Evolutionary conservation across 1,284 basidiomycete species (phyloP), one percentile per base, ranked within the genome.

Genomic region (Sphaerobolus stellatus): DNA sequence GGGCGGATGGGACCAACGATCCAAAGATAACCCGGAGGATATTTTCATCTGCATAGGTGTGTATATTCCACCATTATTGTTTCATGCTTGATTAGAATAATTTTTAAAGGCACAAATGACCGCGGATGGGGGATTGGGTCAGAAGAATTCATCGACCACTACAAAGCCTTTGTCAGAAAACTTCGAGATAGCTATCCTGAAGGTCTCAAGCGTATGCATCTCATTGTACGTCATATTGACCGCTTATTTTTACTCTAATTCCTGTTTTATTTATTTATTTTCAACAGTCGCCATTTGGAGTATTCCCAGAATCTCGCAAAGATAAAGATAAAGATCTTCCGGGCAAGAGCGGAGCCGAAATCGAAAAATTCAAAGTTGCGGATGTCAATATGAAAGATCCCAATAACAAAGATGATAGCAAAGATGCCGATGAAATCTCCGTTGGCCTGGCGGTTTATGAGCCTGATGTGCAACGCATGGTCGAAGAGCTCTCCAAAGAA

Each of bases 31-130:
- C 5, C 52, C 52, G 40, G 20, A 54, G 6, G 46, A 54, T 48
- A 49, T 54, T n/a, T 54, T 54, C 22, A 28, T 54, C 27, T 54
- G 52, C 36, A 8, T 54, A n/a, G 47, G 52, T 54, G 27, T 24
- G 46, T 48, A 22, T 16, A 16, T 18, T 46, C n/a, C 22, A 11
- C 22, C 13, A 41, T 14, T 50, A n/a, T 16, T 4, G 14, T 24
- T 5, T 29, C 25, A 24, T 30, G 11, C 30, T 38, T 24, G 30
- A 22, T 28, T 22, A 18, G 28, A 6, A n/a, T 24, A 9, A n/a
- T 54, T 4, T 14, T 14, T 48, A 11, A 8, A 54, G 52, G 52
- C 24, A 14, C 52, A 29, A 49, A 54, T 20, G 52, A 48, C 40
- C 30, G 30, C 20, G 52, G 33, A 22, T 54, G 34, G 52, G 52